phyloP scores from a whole-genome alignment of 306 rosid genomes.

The Hippophae gyantsensis region DNA sequence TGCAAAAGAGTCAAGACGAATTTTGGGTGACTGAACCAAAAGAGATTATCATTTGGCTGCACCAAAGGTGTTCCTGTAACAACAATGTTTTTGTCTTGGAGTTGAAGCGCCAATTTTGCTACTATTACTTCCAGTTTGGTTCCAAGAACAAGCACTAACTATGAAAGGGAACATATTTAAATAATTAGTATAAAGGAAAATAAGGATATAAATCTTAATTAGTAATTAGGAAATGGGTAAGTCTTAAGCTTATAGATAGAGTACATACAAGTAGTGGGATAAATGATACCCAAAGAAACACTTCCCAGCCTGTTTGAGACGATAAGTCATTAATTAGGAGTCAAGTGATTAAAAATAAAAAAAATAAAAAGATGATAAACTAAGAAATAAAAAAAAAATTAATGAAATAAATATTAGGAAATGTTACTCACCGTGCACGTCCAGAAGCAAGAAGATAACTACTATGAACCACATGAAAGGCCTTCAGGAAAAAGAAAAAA shows the following conservation, averaged over 20 bases:
- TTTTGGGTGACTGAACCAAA: slow-evolving; percentile 49
- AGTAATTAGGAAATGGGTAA: background rate
- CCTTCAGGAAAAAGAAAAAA: slow-evolving; percentile 12
- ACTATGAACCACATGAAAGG: slow-evolving; percentile 50
- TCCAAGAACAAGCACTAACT: slow-evolving; percentile 44
- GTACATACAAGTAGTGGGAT: slow-evolving; percentile 40
- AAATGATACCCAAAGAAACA: slow-evolving; percentile 49
- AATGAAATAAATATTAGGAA: background rate
- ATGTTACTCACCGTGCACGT: slow-evolving; percentile 40
- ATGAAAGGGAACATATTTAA: background rate
- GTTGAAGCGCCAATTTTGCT: slow-evolving; percentile 38
- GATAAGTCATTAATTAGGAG: background rate
- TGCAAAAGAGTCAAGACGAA: slow-evolving; percentile 38
- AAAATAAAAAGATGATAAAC: too few relatives aligned
- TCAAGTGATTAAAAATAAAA: slow-evolving; percentile 1
- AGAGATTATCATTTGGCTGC: slow-evolving; percentile 41
- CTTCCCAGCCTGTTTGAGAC: slow-evolving; percentile 43
- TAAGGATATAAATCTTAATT: background rate
- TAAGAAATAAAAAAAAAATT: background rate
- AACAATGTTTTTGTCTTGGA: slow-evolving; percentile 20
- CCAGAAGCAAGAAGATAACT: slow-evolving; percentile 43
- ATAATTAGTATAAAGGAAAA: background rate
- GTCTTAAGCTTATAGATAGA: background rate
- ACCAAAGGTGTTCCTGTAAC: slow-evolving; percentile 50
- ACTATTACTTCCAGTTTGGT: slow-evolving; percentile 48